Base-by-base conservation (phyloP, 306 rosid species). In the Prunus persica region DNA sequence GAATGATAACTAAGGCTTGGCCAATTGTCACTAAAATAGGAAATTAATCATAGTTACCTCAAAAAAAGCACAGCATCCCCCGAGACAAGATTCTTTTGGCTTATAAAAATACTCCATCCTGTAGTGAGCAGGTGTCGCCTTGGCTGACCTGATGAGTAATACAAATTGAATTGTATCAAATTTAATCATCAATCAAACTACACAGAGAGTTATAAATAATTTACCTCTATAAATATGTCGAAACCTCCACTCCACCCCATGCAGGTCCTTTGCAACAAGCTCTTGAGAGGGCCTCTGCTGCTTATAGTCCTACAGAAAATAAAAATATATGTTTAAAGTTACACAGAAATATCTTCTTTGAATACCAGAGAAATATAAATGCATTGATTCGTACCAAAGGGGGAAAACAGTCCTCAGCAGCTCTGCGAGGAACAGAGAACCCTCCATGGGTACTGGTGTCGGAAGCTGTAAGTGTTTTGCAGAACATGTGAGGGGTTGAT, bases 391-490 rank as follows among this genome's bases (percentile, higher is more conserved):
- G 52, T 64, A 91, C 98, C 97, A 94, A 81, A 60, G 97, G 96
- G 76, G 97, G 98, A 75, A 94, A 94, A 81, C 98, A 94, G 83
- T 94, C 98, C 81, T 94, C 98, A 20, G 98, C 98, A 51, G 98
- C 98, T 84, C 98, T 78, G 43, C 98, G 96, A 77, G 98, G 98
- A 74, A 94, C 98, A 12, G 98, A 94, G 82, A 94, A 94, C 45
- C 98, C 98, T 47, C 98, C 98, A 51, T 94, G 98, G 50, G 96
- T 94, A 83, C 98, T 94, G 60, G 98, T 94, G 72, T 94, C 98
- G 55, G 97, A 94, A 32, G 98, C 98, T 28, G 98, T 94, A 61
- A 94, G 98, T 24, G 98, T 94, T 74, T 94, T 94, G 89, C 98
- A 94, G 80, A 94, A 94, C 97, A 94, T 94, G 75, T 94, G 98